Evolutionary conservation across 1,284 basidiomycete genomes (phyloP).

Genomic region (Mycena citricolor): DNA sequence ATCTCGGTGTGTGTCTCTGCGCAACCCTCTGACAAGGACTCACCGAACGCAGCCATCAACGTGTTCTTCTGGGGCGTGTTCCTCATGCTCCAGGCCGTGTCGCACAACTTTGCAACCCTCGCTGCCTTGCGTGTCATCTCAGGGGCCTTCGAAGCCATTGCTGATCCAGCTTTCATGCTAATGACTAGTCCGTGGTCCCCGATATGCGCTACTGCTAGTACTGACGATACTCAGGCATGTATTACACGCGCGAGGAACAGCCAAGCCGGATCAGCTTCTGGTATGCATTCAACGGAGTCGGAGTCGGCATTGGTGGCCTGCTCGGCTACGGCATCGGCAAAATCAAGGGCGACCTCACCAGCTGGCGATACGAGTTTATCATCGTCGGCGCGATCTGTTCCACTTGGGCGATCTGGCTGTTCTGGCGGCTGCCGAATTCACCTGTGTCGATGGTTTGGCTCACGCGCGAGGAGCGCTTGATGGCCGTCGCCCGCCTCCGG

Average conservation of each 20-base stretch:
- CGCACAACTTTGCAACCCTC: slow-evolving; percentile 37
- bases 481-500: slow-evolving; percentile 32
- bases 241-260: slow-evolving; percentile 41
- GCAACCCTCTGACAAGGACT: background rate
- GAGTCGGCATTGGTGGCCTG: slow-evolving; percentile 27
- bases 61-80: slow-evolving; percentile 44
- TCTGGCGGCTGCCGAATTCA: slow-evolving; percentile 32
- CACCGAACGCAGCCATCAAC: slow-evolving; percentile 30
- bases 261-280: slow-evolving; percentile 35
- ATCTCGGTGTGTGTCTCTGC: slow-evolving; percentile 26
- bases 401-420: slow-evolving; percentile 24
- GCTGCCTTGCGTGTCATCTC: slow-evolving; percentile 38
- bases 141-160: slow-evolving; percentile 41
- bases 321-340: slow-evolving; percentile 27
- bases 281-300: slow-evolving; percentile 28
- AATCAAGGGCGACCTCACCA: slow-evolving; percentile 24
- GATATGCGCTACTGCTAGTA: background rate
- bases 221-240: slow-evolving; percentile 31
- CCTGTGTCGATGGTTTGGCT: slow-evolving; percentile 31
- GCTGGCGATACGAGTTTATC: slow-evolving; percentile 35
- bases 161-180: slow-evolving; percentile 33
- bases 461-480: slow-evolving; percentile 31
- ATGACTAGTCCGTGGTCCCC: slow-evolving; percentile 24
- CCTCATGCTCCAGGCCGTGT: slow-evolving; percentile 39
- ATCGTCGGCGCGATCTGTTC: slow-evolving; percentile 30